Evolutionary conservation across 441 rosid species (phyloP).

Genomic region (Erysimum cheiri): DNA sequence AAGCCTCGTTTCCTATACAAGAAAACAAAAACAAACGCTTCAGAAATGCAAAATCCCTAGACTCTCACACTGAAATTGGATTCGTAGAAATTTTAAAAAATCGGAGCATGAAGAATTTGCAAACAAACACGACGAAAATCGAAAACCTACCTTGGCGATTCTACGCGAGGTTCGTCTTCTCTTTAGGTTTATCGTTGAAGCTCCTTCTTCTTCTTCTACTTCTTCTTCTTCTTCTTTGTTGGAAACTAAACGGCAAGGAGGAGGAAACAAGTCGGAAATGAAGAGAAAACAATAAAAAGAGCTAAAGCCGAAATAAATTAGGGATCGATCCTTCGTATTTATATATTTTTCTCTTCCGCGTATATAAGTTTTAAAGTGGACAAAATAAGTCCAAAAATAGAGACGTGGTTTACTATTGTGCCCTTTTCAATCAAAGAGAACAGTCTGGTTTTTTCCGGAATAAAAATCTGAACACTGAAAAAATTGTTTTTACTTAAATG

Average conservation of each 20-base stretch:
- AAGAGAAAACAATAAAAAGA: neutral
- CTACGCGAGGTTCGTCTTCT: neutral
- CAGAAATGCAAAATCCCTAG: neutral
- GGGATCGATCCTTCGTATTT: slow-evolving; percentile 5
- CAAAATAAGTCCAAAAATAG: neutral
- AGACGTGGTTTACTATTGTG: neutral
- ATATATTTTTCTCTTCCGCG: neutral
- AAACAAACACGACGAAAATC: slow-evolving; percentile 9
- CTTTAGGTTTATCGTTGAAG: neutral
- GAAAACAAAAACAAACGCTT: neutral
- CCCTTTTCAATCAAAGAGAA: neutral
- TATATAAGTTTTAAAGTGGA: neutral
- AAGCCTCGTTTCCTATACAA: slow-evolving; percentile 16
- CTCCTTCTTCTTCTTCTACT: neutral
- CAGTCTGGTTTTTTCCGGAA: too few species aligned
- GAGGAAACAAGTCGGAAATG: slow-evolving; percentile 11
- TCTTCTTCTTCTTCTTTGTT: neutral
- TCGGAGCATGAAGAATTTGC: neutral
- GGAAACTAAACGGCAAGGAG: neutral
- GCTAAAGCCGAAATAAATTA: neutral
- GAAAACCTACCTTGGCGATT: slow-evolving; percentile 28
- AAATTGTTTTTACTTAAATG: too few species aligned
- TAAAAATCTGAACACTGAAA: too few species aligned
- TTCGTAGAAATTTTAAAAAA: neutral
- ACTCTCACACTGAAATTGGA: neutral